These are phyloP conservation scores for Sarcodon sp. DNA, from an alignment of 768 basidiomycete genomes.

Conservation along the genomic window DNA sequence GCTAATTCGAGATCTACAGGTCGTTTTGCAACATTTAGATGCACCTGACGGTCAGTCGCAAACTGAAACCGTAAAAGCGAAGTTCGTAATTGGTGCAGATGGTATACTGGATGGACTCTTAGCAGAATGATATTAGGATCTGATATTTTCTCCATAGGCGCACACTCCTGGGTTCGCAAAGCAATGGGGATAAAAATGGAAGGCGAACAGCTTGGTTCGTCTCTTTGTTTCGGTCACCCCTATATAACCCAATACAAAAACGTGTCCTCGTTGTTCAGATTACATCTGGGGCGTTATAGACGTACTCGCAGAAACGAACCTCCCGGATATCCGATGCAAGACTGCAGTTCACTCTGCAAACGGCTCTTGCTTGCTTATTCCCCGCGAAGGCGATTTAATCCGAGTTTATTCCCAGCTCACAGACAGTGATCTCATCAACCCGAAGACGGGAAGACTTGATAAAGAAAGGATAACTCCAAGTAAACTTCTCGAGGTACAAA, in stretches of 20 bases:
- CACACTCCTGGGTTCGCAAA: constrained; percentile 78
- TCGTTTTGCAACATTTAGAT: constrained; percentile 29
- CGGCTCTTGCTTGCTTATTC: constrained; percentile 38
- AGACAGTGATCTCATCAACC: constrained; percentile 21
- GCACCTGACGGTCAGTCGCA: constrained; percentile 14
- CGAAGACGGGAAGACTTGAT: constrained; percentile 26
- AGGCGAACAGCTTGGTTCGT: constrained; percentile 48
- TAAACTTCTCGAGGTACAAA: constrained; percentile 22
- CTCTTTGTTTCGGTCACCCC: background rate
- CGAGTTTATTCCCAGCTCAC: constrained; percentile 40
- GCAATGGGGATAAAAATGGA: constrained; percentile 53
- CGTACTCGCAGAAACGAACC: constrained; percentile 33
- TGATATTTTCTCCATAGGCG: constrained; percentile 27
- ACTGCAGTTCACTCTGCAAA: constrained; percentile 35
- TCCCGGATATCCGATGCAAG: constrained; percentile 39
- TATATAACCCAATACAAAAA: too few species aligned
- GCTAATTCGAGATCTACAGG: constrained; percentile 15
- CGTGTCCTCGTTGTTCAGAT: constrained; percentile 21
- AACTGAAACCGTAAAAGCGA: constrained; percentile 51
- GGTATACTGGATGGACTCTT: constrained; percentile 23
- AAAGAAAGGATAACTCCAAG: constrained; percentile 24
- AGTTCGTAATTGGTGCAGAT: constrained; percentile 69
- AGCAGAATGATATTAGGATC: too few species aligned
- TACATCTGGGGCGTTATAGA: constrained; percentile 79
- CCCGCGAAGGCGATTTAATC: constrained; percentile 32